phyloP scores from a whole-genome alignment of 1,284 basidiomycete genomes.

The Puccinia hordei region DNA sequence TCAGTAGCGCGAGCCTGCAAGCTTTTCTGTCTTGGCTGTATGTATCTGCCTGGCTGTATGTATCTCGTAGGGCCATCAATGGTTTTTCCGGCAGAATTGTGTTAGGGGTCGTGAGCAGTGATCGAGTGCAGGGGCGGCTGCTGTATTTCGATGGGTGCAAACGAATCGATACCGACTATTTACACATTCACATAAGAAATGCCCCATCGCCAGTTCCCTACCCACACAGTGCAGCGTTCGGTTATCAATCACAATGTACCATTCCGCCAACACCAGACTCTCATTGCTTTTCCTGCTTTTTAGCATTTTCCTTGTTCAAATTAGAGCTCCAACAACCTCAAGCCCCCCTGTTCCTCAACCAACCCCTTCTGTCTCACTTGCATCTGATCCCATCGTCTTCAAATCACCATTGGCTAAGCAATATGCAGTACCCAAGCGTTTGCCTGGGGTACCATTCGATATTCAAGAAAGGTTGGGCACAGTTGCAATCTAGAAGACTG shows the following conservation, averaged over 20 bases:
- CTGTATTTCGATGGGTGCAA: no score
- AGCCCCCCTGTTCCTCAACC: not conserved
- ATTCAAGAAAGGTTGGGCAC: slow-evolving; percentile 7
- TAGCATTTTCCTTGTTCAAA: not conserved
- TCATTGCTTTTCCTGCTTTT: not conserved
- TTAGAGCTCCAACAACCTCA: not conserved
- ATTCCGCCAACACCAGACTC: not conserved
- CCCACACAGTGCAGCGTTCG: no score
- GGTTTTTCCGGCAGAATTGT: no score
- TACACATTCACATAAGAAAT: no score
- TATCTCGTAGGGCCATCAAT: no score
- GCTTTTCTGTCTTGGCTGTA: no score
- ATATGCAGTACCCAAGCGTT: not conserved
- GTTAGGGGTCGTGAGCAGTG: no score
- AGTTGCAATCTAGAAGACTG: not conserved
- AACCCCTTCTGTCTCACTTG: not conserved
- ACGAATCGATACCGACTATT: no score
- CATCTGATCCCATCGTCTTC: not conserved
- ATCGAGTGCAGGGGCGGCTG: no score
- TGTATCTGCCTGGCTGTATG: no score
- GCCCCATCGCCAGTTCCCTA: no score
- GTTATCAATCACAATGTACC: slow-evolving; percentile 1
- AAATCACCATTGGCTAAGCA: slow-evolving; percentile 17
- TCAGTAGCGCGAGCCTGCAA: no score
- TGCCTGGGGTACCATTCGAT: not conserved